Evolutionary conservation across 495 filamentous ascomycete species (phyloP), one percentile per base, ranked within the genome.

Genomic region (Xylaria sp.): DNA sequence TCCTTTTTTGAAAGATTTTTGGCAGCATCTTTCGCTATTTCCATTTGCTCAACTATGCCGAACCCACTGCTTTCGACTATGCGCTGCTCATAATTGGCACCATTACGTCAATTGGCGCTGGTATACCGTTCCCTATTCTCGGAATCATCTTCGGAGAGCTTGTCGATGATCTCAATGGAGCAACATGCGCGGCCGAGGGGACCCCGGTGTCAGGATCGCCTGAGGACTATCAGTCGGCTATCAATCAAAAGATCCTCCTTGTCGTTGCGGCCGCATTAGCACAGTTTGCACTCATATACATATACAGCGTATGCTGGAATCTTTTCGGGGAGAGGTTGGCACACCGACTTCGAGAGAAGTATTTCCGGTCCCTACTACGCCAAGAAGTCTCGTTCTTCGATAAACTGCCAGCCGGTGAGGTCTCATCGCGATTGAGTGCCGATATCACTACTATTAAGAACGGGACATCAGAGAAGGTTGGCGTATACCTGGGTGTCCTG

Each of bases 121-220:
- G 90, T 65, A 87, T 91, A 1, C 91, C 90, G 15, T 91, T 92
- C 63, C 90, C 90, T 17, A 79, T 92, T 31, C 88, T 92, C 46
- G 89, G 87, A 29, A 88, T 93, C 68, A 76, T 92, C 41, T 93
- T 92, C 72, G 90, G 90, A 66, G 79, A 91, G 78, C 83, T 93
- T 7, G 82, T 93, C 69, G 87, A 93, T 80, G 84, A 88, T 73
- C 84, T 93, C 71, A 91, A 92, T 76, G 80, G 81, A 5, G 84
- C 83, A n/a, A 85, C 87, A 19, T 91, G 90, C 73, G 74, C 78
- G 7, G 68, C 69, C 1, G 72, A 71, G 31, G 74, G 69, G 24
- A 57, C 41, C 21, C 48, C 73, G 50, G 35, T 71, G 3, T 21
- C 74, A 21, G 66, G 68, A 57, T 69, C 76, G 33, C 66, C 76